Evolutionary conservation across 2,329 filamentous ascomycete genomes (phyloP).

Genomic region (Diaporthe humulicola): DNA sequence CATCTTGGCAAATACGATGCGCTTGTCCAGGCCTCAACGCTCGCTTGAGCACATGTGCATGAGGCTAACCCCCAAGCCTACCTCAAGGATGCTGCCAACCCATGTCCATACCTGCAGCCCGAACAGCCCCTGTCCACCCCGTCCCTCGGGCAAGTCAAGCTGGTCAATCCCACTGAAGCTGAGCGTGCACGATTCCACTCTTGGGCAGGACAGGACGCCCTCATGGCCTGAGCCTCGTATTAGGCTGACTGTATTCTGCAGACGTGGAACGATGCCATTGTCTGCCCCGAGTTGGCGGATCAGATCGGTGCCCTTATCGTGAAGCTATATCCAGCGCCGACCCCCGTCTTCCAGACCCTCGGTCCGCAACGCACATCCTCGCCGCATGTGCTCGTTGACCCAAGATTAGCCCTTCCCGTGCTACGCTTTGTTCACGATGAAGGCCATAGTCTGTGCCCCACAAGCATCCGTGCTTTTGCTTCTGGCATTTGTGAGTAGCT

Average conservation of each 20-base stretch:
- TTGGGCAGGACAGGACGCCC: not conserved
- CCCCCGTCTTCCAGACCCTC: constrained; percentile 1
- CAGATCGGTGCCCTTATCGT: constrained; percentile 3
- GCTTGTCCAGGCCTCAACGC: constrained; percentile 22
- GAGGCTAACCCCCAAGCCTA: constrained; percentile 26
- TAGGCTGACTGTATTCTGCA: constrained; percentile 27
- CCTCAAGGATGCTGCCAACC: constrained; percentile 16
- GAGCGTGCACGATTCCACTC: constrained; percentile 12
- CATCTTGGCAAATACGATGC: constrained; percentile 28
- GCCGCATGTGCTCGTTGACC: constrained; percentile 13
- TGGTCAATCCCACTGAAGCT: constrained; percentile 24
- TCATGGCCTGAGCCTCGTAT: constrained; percentile 27
- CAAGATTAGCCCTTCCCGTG: not conserved
- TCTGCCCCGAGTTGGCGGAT: not conserved
- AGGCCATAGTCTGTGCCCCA: not conserved
- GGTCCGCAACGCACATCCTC: not conserved
- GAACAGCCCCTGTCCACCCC: constrained; percentile 16
- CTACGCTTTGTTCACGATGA: constrained; percentile 20
- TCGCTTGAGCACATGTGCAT: constrained; percentile 31
- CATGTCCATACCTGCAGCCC: constrained; percentile 21
- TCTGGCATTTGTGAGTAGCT: constrained; percentile 3
- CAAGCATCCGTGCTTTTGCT: constrained; percentile 17
- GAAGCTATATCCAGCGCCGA: constrained; percentile 13
- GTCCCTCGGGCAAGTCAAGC: constrained; percentile 12
- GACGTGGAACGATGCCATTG: constrained; percentile 21